Percentiles rank a stretch among this genome's conserved stretches.
Conservation (phyloP, 768 basidiomycete genomes). For the Solioccasus polychromus region DNA sequence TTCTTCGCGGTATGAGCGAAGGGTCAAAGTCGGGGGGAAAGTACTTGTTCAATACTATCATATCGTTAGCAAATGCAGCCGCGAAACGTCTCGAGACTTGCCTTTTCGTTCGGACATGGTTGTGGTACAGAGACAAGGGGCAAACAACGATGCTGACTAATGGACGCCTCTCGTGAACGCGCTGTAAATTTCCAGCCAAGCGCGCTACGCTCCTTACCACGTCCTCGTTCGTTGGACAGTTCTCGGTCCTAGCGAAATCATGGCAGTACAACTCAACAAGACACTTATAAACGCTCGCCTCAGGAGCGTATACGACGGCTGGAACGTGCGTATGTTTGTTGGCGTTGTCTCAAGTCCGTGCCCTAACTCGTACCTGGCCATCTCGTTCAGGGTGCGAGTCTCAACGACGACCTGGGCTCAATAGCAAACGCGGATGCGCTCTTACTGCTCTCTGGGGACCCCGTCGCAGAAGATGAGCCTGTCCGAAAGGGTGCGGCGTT, state of each 20-base stretch:
- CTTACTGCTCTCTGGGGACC: slow-evolving; percentile 72
- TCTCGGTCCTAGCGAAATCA: slow-evolving; percentile 26
- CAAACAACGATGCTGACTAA: slow-evolving; percentile 29
- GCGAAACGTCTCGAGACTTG: slow-evolving; percentile 20
- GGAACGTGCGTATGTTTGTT: slow-evolving; percentile 48
- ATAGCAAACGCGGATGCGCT: slow-evolving; percentile 69
- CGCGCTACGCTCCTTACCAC: slow-evolving; percentile 21
- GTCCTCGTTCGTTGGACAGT: slow-evolving; percentile 12
- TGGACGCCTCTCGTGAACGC: slow-evolving; percentile 18
- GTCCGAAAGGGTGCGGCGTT: slow-evolving; percentile 88
- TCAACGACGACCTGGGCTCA: slow-evolving; percentile 69
- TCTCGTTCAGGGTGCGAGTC: slow-evolving; percentile 56
- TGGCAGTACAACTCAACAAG: slow-evolving; percentile 76
- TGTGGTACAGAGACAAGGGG: slow-evolving; percentile 7
- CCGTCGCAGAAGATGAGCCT: slow-evolving; percentile 83
- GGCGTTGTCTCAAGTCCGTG: slow-evolving; percentile 6
- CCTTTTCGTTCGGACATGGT: slow-evolving; percentile 86
- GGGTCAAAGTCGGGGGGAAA: slow-evolving; percentile 99
- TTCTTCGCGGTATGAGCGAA: slow-evolving; percentile 88
- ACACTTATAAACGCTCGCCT: slow-evolving; percentile 53
- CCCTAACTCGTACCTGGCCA: slow-evolving; percentile 13
- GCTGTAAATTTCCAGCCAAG: slow-evolving; percentile 31
- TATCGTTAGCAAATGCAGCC: slow-evolving; percentile 5
- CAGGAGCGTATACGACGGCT: slow-evolving; percentile 56
- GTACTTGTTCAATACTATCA: slow-evolving; percentile 86